Conservation (phyloP, 768 basidiomycete genomes). For the Xerocomus potaroensis region DNA sequence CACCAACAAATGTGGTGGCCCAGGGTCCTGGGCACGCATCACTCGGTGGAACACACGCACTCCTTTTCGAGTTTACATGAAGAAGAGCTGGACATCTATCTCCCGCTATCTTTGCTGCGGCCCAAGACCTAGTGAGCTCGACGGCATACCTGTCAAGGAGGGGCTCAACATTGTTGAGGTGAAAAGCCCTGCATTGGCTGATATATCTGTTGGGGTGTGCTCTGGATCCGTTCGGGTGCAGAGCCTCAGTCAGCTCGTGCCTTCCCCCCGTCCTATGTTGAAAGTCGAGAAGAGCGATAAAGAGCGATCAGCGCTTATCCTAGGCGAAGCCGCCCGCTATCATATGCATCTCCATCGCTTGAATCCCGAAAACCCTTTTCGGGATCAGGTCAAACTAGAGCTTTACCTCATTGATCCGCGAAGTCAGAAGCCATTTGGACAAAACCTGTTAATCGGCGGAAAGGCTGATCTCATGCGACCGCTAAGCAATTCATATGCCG, state of each 20-base stretch:
- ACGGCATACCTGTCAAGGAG: conserved; percentile 32
- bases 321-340: conserved; percentile 57
- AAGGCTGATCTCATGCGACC: conserved; percentile 45
- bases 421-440: conserved; percentile 40
- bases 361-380: conserved; percentile 45
- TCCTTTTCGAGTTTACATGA: conserved; percentile 53
- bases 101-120: conserved; percentile 41
- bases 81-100: conserved; percentile 44
- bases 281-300: conserved; percentile 36
- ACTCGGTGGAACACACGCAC: conserved; percentile 52
- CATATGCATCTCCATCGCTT: conserved; percentile 52
- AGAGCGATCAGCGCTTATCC: conserved; percentile 35
- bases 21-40: conserved; percentile 52
- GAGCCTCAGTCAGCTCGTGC: conserved; percentile 41
- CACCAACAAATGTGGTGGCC: conserved; percentile 27
- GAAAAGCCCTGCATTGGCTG: conserved; percentile 39
- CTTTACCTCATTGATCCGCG: conserved; percentile 46
- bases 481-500: conserved; percentile 40
- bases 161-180: conserved; percentile 47
- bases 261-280: conserved; percentile 34
- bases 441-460: conserved; percentile 45
- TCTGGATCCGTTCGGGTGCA: conserved; percentile 40
- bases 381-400: conserved; percentile 48
- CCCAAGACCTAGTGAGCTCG: conserved; percentile 28
- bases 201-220: conserved; percentile 47